Evolutionary conservation across 768 basidiomycete genomes (phyloP).

Genomic region (Suillus hirtellus): DNA sequence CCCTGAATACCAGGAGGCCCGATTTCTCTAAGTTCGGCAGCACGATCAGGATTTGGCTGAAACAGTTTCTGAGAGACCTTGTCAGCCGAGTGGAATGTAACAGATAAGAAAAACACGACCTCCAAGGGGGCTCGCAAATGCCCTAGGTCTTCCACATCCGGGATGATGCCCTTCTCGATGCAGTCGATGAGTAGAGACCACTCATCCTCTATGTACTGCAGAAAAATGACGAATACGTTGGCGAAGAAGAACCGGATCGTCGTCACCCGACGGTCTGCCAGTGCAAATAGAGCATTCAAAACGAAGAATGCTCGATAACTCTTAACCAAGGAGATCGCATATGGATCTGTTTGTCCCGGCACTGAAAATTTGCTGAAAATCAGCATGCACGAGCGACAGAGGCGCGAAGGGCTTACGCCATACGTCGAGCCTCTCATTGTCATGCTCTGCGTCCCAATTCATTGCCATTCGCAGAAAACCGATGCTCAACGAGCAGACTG

Average conservation of each 20-base stretch:
- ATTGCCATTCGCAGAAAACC: background rate
- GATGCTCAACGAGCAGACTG: background rate
- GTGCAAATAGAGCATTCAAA: constrained; percentile 14
- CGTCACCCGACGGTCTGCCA: constrained; percentile 9
- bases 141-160: constrained; percentile 8
- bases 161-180: constrained; percentile 14
- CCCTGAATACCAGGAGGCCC: constrained; percentile 1
- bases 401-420: background rate
- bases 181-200: constrained; percentile 9
- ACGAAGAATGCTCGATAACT: constrained; percentile 13
- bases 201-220: constrained; percentile 12
- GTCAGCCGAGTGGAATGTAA: background rate
- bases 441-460: background rate
- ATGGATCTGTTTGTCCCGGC: constrained; percentile 20
- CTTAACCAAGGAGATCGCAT: constrained; percentile 23
- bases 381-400: background rate
- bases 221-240: constrained; percentile 8
- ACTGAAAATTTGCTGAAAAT: constrained; percentile 9
- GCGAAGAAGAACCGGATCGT: constrained; percentile 4
- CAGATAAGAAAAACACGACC: background rate
- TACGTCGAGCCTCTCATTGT: background rate
- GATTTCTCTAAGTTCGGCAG: constrained; percentile 8
- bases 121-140: constrained; percentile 7
- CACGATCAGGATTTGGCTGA: constrained; percentile 11
- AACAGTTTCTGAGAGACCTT: constrained; percentile 6